A percentile compares a stretch with the other conserved stretches of the same genome.
Evolutionary conservation across 257 asterid genomes (phyloP).

Genomic region (Craterostigma plantagineum): DNA sequence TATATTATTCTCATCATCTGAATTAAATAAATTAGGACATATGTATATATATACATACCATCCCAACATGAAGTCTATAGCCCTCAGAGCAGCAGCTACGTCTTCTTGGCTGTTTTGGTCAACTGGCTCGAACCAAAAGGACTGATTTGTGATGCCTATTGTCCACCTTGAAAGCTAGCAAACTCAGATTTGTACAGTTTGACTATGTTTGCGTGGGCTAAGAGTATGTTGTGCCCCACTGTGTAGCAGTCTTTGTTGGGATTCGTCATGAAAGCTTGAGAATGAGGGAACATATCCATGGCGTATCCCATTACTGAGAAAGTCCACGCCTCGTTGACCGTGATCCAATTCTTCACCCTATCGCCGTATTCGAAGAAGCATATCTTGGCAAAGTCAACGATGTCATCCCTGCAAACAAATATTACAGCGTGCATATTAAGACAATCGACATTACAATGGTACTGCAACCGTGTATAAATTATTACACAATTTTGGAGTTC

Average conservation of each 20-base stretch:
- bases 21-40: too few species aligned
- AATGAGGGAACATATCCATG: background rate
- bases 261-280: background rate
- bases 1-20: too few species aligned
- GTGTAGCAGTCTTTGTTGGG: too few species aligned
- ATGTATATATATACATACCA: background rate
- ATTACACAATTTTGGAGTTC: too few species aligned
- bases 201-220: too few species aligned
- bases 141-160: background rate
- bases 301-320: background rate
- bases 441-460: too few species aligned
- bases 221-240: too few species aligned
- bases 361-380: slow-evolving; percentile 3
- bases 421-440: too few species aligned
- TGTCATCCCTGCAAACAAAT: too few species aligned
- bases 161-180: background rate
- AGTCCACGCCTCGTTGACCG: slow-evolving; percentile 1
- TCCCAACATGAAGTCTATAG: background rate
- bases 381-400: background rate
- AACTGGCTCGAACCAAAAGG: background rate
- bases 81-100: background rate
- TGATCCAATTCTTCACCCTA: background rate
- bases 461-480: too few species aligned
- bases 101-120: background rate
- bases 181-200: too few species aligned